These are phyloP conservation scores for Candida suzukii DNA, from an alignment of 805 yeast genomes.

Conservation along the genomic window DNA sequence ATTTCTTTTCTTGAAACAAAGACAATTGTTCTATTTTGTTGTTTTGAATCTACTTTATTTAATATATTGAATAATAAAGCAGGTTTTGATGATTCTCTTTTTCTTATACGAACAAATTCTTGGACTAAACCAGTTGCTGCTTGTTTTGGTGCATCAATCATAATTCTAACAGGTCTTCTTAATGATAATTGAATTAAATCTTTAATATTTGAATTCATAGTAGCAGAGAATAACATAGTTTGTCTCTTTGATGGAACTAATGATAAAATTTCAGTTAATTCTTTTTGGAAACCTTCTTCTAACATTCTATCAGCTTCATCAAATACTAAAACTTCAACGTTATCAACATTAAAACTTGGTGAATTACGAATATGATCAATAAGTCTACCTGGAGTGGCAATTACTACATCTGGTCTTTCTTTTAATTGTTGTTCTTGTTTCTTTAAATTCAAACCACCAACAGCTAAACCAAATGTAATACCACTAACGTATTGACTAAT, in stretches of 20 bases:
- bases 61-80: conserved; percentile 72
- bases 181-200: conserved; percentile 82
- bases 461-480: conserved; percentile 87
- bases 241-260: conserved; percentile 88
- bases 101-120: conserved; percentile 91
- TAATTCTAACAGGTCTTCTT: conserved; percentile 84
- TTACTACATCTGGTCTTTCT: conserved; percentile 88
- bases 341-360: conserved; percentile 83
- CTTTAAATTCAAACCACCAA: conserved; percentile 93
- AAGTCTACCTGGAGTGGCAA: conserved; percentile 98
- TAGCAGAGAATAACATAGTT: conserved; percentile 91
- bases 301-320: conserved; percentile 99
- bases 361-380: conserved; percentile 96
- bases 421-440: conserved; percentile 94
- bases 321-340: conserved; percentile 84
- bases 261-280: conserved; percentile 81
- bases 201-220: conserved; percentile 92
- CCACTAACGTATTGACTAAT: conserved; percentile 71
- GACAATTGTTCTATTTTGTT: conserved; percentile 72
- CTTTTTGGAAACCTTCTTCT: conserved; percentile 97
- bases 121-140: conserved; percentile 88
- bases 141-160: conserved; percentile 95
- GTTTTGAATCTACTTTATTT: conserved; percentile 54
- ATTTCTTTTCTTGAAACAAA: conserved; percentile 88
- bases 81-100: conserved; percentile 77